Evolutionary conservation across 139 green algal species (phyloP).

Genomic region (Ettlia oleoabundans): DNA sequence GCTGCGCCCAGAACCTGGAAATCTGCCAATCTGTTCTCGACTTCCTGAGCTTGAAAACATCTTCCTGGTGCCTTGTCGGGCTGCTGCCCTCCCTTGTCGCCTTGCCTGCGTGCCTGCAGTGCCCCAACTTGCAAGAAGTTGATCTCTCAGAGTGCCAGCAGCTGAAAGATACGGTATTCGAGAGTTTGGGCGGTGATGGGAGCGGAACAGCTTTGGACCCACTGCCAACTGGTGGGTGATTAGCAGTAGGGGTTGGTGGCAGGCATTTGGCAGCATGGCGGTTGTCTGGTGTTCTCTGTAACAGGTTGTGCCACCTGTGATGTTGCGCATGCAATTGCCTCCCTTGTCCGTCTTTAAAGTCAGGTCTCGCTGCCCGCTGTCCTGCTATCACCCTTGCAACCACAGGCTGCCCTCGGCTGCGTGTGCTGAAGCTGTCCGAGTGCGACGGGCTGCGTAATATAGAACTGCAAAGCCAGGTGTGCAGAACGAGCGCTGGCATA

Average conservation of each 20-base stretch:
- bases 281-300: too few species aligned
- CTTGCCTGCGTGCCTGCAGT: neutral
- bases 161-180: conserved; percentile 30
- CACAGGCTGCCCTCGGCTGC: conserved; percentile 22
- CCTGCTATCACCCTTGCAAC: neutral
- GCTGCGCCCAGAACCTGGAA: too few species aligned
- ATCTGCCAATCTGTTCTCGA: too few species aligned
- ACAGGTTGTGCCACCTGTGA: too few species aligned
- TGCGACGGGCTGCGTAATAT: conserved; percentile 50
- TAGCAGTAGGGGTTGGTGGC: too few species aligned
- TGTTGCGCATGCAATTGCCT: too few species aligned
- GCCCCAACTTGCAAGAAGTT: conserved; percentile 28
- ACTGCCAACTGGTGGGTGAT: too few species aligned
- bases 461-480: conserved; percentile 32
- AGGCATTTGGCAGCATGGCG: too few species aligned
- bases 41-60: too few species aligned
- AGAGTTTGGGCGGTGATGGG: conserved; percentile 26
- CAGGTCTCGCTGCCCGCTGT: neutral
- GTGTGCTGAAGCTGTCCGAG: conserved; percentile 50
- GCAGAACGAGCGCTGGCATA: neutral
- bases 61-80: neutral
- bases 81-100: neutral
- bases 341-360: too few species aligned
- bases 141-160: conserved; percentile 31
- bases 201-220: too few species aligned